Evolutionary conservation across 306 rosid species (phyloP), one percentile per base, ranked within the genome.

Genomic region (Cucumis melo): DNA sequence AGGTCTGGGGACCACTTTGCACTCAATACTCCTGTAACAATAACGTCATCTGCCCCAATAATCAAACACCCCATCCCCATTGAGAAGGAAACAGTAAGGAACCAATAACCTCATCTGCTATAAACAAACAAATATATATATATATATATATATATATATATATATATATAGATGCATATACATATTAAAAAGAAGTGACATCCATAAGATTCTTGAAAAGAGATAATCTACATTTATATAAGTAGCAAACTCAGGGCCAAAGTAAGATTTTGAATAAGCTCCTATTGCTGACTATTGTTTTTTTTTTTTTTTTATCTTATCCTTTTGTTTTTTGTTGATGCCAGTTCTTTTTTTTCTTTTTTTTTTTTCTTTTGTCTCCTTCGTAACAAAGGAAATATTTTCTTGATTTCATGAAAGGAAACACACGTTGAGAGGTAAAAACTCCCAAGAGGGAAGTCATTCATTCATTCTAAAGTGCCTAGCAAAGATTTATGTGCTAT

Each of bases 1-100:
- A 93, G 81, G 78, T 91, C 98, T 62, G 97, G 90, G 70, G 98
- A 88, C 98, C 98, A 93, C 85, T 82, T 93, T 73, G 98, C 97
- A 50, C 94, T 93, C 83, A 93, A 84, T 71, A 91, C 80, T 38
- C 98, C 98, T 10, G 97, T 85, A 82, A 88, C 90, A n/a, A 91
- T 83, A 36, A 91, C 87, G 81, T 90, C 97, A 79, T 90, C 96
- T 93, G 94, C 24, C 51, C 58, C 79, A 59, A 59, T 23, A 42
- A 39, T 58, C 68, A 55, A 41, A 41, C 50, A 48, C 61, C 61
- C 78, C 78, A 24, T 57, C 50, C 78, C 78, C 78, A 74, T 55
- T 38, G 51, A n/a, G 10, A 75, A 55, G 38, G 12, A 75, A 75
- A 56, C 24, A 1, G 66, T 72, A 24, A 50, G 76, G 15, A 27